Percentiles rank a stretch among this genome's conserved stretches.
Conservation (phyloP, 2,329 filamentous ascomycete species). For the Alternaria sp. region DNA sequence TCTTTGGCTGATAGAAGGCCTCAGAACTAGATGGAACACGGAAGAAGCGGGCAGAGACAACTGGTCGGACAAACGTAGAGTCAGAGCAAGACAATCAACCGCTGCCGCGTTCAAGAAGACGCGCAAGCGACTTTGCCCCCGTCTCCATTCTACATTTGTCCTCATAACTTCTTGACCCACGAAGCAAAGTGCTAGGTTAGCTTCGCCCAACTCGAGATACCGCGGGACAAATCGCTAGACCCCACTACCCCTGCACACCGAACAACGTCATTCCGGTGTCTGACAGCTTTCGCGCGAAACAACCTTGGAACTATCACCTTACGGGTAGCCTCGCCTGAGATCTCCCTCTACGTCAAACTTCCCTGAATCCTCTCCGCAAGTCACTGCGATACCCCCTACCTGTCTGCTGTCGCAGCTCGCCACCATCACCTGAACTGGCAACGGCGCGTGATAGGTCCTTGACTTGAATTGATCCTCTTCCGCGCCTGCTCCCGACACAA, state of each 20-base stretch:
- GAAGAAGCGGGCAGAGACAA: constrained; percentile 22
- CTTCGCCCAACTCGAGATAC: constrained; percentile 3
- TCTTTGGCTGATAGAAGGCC: neutral
- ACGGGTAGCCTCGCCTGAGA: constrained; percentile 21
- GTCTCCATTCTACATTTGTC: neutral
- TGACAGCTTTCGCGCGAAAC: constrained; percentile 13
- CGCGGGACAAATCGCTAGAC: constrained; percentile 24
- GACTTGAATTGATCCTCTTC: constrained; percentile 14
- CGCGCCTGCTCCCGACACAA: constrained; percentile 21
- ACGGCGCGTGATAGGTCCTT: constrained; percentile 35
- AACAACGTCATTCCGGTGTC: constrained; percentile 37
- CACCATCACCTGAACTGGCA: constrained; percentile 21
- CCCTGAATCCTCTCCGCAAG: constrained; percentile 1
- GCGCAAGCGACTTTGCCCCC: constrained; percentile 1
- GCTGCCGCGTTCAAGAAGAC: constrained; percentile 13
- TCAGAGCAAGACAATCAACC: constrained; percentile 23
- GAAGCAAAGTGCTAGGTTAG: neutral
- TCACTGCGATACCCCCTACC: constrained; percentile 1
- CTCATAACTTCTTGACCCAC: neutral
- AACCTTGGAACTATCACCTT: neutral
- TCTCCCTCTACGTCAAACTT: neutral
- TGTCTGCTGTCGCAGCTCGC: constrained; percentile 22
- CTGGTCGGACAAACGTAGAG: constrained; percentile 30
- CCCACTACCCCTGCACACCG: constrained; percentile 20
- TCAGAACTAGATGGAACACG: constrained; percentile 37